These are phyloP conservation scores for Fusarium newnesense DNA, from an alignment of 2,329 filamentous ascomycete genomes.

Conservation along the genomic window DNA sequence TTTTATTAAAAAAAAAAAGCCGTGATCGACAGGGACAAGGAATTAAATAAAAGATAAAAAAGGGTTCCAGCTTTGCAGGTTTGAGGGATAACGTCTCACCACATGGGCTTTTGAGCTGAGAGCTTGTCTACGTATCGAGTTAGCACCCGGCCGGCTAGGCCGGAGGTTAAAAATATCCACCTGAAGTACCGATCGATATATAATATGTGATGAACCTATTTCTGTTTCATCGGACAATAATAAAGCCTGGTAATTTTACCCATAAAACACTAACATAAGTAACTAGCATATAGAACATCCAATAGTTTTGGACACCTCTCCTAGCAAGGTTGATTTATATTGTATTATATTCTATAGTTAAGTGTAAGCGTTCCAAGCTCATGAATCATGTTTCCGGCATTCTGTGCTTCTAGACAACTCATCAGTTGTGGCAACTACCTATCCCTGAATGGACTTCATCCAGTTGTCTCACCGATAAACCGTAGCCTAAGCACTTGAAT, in stretches of 20 bases:
- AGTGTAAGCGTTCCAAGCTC: background rate
- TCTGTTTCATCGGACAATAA: background rate
- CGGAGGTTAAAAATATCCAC: constrained; percentile 4
- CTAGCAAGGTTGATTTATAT: background rate
- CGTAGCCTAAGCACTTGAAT: too few relatives aligned
- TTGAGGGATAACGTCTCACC: constrained; percentile 15
- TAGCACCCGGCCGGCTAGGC: background rate
- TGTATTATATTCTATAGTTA: background rate
- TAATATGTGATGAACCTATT: background rate
- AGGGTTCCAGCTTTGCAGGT: background rate
- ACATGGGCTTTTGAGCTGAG: background rate
- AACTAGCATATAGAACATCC: background rate
- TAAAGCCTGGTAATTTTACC: background rate
- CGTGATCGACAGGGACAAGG: constrained; percentile 1
- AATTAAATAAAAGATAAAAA: background rate
- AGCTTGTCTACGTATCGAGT: background rate
- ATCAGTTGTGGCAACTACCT: background rate
- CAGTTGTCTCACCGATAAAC: too few relatives aligned
- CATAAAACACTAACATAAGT: background rate
- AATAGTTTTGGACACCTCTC: background rate
- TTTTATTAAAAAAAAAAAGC: too few relatives aligned
- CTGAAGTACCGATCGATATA: too few relatives aligned
- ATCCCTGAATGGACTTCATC: background rate
- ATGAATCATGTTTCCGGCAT: too few relatives aligned
- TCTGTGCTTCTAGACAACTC: background rate